Base-by-base conservation (phyloP, 2,329 filamentous ascomycete genomes). In the Bipolaris cookei region DNA sequence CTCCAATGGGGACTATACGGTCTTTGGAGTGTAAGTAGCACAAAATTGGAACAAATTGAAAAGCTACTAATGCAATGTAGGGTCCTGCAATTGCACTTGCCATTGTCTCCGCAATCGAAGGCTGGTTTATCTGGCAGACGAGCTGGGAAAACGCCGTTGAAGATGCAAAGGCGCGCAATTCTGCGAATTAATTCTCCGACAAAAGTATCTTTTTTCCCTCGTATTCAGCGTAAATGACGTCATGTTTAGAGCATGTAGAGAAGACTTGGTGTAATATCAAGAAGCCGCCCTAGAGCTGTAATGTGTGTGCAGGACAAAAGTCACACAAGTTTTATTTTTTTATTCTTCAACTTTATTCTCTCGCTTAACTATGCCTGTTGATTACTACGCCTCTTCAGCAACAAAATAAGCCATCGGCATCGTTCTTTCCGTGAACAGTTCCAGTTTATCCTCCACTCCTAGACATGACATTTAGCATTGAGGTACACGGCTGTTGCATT, bases 1-100 rank as follows among this genome's bases (percentile, higher is more conserved):
- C 79, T 92, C 0, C 82, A 82, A 18, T 96, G 90, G 92, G 86
- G 87, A 44, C 79, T 98, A 35, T 82, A 86, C 54, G 94, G 94
- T 0, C 80, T 98, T 16, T 98, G 94, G 94, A 80, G 52, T 54
- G 74, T 76, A 65, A 72, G 73, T 72, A 7, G 16, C 20, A 5
- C 32, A 43, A 7, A 1, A 42, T 8, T 34, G 3, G 14, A 13
- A 16, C 8, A 4, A 3, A 28, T 21, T 7, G 13, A 23, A 14
- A 39, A 7, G 6, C n/a, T 21, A 20, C 56, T 69, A 56, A 69
- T 30, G 16, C 23, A n/a, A 6, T 32, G 1, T 28, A 76, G 73
- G 80, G 80, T 4, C 80, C 80, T 1, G 79, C 79, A 1, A 75
- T 96, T 62, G 93, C 90, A 1, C 79, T 96, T 13, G 77, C 82